phyloP scores from a whole-genome alignment of 2,329 filamentous ascomycete genomes.

The Metarhizium album region DNA sequence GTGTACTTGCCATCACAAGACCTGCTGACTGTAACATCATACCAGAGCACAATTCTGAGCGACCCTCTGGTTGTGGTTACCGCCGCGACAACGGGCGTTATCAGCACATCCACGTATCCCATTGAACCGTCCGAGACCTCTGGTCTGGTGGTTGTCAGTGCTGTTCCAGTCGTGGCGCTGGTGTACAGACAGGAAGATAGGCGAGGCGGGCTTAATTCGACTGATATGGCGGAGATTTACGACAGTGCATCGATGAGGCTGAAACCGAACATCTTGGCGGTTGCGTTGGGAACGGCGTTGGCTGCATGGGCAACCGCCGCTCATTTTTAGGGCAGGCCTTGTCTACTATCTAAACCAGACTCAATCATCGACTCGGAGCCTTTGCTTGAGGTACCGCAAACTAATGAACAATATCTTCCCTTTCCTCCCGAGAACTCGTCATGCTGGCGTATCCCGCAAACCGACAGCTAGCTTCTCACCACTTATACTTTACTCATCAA shows the following conservation, averaged over 20 bases:
- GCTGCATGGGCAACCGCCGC: background rate
- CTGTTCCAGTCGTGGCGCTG: constrained; percentile 9
- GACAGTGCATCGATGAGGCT: background rate
- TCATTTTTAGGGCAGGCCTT: background rate
- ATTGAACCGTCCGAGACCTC: background rate
- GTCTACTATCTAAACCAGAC: background rate
- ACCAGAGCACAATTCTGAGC: background rate
- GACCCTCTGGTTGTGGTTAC: constrained; percentile 1
- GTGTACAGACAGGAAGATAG: constrained; percentile 10
- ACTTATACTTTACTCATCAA: constrained; percentile 8
- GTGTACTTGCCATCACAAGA: background rate
- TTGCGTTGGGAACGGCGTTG: background rate
- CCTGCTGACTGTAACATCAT: background rate
- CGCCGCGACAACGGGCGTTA: background rate
- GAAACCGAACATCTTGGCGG: background rate
- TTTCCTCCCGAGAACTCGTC: background rate
- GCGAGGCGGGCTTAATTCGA: background rate
- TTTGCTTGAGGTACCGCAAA: background rate
- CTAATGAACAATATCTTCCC: background rate
- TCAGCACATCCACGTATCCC: background rate
- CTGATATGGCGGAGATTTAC: background rate
- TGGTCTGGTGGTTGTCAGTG: constrained; percentile 2
- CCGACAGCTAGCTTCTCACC: constrained; percentile 12
- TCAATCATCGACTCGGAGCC: background rate
- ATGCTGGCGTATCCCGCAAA: constrained; percentile 1